Percentiles rank a stretch among this genome's conserved stretches.
Conservation (phyloP, 2,329 filamentous ascomycete genomes). For the Epichloe bromicola region DNA sequence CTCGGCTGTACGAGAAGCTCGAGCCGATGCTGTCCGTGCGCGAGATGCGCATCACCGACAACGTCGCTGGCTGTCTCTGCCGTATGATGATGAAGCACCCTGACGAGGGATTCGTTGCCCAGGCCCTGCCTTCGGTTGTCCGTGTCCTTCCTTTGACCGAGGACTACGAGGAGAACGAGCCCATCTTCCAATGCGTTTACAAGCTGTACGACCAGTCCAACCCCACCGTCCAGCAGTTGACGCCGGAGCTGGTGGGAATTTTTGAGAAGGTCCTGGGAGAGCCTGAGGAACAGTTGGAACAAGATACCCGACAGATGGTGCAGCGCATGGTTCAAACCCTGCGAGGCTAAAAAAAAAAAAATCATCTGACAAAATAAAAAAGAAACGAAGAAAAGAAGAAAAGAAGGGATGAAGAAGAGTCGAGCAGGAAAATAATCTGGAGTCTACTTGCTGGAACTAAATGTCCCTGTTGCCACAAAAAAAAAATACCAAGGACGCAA, state of each 20-base stretch:
- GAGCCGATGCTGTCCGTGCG: constrained; percentile 70
- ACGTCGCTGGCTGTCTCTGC: constrained; percentile 80
- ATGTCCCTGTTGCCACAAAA: neutral
- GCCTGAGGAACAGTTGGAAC: constrained; percentile 63
- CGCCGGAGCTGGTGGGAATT: constrained; percentile 53
- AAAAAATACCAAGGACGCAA: neutral
- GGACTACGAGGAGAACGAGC: constrained; percentile 93
- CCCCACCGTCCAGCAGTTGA: constrained; percentile 55
- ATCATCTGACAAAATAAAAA: neutral
- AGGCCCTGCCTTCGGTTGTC: constrained; percentile 72
- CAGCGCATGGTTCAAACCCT: constrained; percentile 46
- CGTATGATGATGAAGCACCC: constrained; percentile 86
- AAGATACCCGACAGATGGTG: constrained; percentile 54
- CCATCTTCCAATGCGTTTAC: constrained; percentile 81
- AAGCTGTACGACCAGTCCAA: constrained; percentile 66
- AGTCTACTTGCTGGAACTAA: neutral
- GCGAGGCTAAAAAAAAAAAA: neutral
- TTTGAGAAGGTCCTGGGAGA: constrained; percentile 61
- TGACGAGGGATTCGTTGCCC: constrained; percentile 64
- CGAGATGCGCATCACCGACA: constrained; percentile 77
- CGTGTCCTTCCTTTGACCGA: constrained; percentile 75
- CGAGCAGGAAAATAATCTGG: neutral
- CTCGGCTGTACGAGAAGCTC: constrained; percentile 68
- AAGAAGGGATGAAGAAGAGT: neutral
- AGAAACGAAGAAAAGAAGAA: neutral